Conservation (phyloP, 441 rosid genomes). For the Jatropha multifida region DNA sequence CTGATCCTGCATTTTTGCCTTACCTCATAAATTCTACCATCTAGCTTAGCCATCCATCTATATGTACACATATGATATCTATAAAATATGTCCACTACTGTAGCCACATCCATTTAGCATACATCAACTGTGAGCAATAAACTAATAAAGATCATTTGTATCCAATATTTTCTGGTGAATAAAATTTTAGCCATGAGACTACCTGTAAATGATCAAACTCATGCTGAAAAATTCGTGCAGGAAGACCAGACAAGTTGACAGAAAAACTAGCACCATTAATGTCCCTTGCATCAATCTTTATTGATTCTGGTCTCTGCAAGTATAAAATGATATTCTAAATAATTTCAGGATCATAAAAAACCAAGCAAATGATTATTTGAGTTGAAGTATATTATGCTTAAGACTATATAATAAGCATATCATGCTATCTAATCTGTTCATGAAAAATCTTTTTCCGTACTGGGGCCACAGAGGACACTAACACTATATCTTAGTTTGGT, state of each 20-base stretch:
- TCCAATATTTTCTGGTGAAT: neutral
- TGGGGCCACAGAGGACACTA: neutral
- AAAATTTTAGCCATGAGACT: conserved; percentile 14
- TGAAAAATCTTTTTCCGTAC: neutral
- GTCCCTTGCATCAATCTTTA: conserved; percentile 86
- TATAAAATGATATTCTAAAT: conserved; percentile 9
- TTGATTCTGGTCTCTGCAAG: conserved; percentile 83
- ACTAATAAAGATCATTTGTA: neutral
- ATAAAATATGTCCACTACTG: neutral
- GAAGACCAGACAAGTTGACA: conserved; percentile 70
- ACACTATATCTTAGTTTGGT: neutral
- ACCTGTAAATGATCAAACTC: conserved; percentile 95
- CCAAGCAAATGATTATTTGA: neutral
- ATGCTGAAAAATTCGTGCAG: conserved; percentile 90
- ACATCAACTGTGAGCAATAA: neutral
- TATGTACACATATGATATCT: neutral
- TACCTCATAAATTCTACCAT: neutral
- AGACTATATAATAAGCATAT: neutral
- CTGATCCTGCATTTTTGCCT: neutral
- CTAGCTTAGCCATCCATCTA: neutral
- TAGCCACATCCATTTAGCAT: neutral
- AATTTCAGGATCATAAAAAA: neutral
- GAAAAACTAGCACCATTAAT: conserved; percentile 66
- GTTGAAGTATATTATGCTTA: neutral
- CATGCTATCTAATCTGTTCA: neutral